A percentile compares a stretch with the other conserved stretches of the same genome.
Conservation (phyloP, 768 basidiomycete genomes). For the Xanthoconium stramineum region DNA sequence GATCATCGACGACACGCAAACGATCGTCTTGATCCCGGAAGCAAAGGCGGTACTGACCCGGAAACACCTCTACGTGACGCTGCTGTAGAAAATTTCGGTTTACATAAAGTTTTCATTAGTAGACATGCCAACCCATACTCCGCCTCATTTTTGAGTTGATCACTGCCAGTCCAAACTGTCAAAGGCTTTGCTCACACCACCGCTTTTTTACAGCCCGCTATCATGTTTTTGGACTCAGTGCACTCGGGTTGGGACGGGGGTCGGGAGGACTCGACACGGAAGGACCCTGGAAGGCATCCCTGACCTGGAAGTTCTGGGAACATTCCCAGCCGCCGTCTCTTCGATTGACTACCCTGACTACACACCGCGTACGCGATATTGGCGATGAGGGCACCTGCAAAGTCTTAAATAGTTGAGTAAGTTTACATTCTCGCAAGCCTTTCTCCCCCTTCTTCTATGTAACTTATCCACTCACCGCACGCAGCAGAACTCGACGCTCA, state of each 20-base stretch:
- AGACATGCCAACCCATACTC: neutral
- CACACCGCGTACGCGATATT: constrained; percentile 15
- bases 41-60: constrained; percentile 64
- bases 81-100: constrained; percentile 27
- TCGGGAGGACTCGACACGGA: neutral
- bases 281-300: constrained; percentile 15
- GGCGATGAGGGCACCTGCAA: constrained; percentile 14
- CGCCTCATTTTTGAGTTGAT: neutral
- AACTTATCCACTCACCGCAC: constrained; percentile 3
- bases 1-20: constrained; percentile 95
- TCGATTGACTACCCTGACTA: constrained; percentile 4
- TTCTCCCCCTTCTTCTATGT: constrained; percentile 14
- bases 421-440: neutral
- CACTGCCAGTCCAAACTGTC: neutral
- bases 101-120: constrained; percentile 2
- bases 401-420: constrained; percentile 23
- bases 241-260: neutral
- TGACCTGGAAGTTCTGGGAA: neutral
- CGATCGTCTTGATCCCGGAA: constrained; percentile 81
- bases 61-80: constrained; percentile 59
- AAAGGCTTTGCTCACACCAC: neutral
- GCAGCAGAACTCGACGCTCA: neutral
- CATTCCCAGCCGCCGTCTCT: constrained; percentile 4
- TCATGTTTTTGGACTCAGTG: neutral
- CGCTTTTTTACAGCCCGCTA: neutral